Evolutionary conservation across 257 asterid species (phyloP), one percentile per base, ranked within the genome.

Genomic region (Hygrophila difformis): DNA sequence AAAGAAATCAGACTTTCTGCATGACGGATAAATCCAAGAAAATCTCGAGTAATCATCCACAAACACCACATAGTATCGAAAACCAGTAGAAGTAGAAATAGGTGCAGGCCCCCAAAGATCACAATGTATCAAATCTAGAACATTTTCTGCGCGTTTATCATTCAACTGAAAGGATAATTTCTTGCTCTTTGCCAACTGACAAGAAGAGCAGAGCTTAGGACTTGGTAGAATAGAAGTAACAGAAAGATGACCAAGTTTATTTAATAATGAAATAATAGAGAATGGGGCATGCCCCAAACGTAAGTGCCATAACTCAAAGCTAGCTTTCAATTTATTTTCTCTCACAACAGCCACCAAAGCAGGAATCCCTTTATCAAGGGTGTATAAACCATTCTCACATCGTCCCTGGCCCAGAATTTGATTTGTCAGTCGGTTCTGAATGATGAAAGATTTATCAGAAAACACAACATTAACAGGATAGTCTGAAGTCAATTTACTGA

Each of bases 21-120:
- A 18, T 38, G 14, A 55, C 12, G 46, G 61, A 44, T 55, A 55
- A 1, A 56, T 10, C 53, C 53, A 56, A 0, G 52, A 18, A 16
- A 56, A 34, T 28, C 16, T 18, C 4, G 62, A 44, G 9, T 1
- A 44, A 37, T 33, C 54, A 35, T 56, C 54, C 13, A 44, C 13
- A 46, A 56, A 56, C 19, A 44, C 9, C 7, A 10, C 62, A 56
- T 56, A 56, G 22, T 33, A 45, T 1, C 0, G 1, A 39, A 8
- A 57, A 8, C 41, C 42, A 18, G 5, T 8, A 8, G 37, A 11
- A 2, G 56, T 10, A 39, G 16, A n/a, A 39, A 2, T 18, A 10
- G 44, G 44, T 10, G 2, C 44, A 10, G 17, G 44, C 44, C 44
- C 44, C 54, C 62, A 47, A 6, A 56, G 8, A 23, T 56, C 47